Evolutionary conservation across 805 yeast species (phyloP).

Genomic region (Saccharomyces kudriavzevii): DNA sequence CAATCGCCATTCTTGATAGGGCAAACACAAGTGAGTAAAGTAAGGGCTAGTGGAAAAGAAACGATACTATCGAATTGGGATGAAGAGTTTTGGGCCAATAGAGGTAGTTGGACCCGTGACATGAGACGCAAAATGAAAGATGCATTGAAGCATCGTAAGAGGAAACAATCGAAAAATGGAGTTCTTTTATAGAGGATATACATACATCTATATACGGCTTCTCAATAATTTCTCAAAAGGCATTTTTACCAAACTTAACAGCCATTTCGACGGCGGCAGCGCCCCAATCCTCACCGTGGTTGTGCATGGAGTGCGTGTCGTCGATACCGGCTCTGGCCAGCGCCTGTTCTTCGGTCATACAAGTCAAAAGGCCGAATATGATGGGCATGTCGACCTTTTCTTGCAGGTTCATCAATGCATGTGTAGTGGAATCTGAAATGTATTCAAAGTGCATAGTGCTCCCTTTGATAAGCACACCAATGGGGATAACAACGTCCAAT

Average conservation of each 20-base stretch:
- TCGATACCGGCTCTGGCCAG: conserved; percentile 85
- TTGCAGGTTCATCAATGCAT: conserved; percentile 77
- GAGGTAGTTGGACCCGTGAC: conserved; percentile 73
- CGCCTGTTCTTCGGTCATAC: conserved; percentile 92
- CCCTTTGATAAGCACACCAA: conserved; percentile 93
- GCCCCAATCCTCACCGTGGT: conserved; percentile 98
- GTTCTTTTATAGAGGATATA: conserved; percentile 2
- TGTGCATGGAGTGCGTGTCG: conserved; percentile 56
- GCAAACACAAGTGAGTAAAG: conserved; percentile 68
- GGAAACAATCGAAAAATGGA: conserved; percentile 16
- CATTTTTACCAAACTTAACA: conserved; percentile 33
- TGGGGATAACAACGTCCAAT: conserved; percentile 83
- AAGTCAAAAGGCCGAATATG: conserved; percentile 88
- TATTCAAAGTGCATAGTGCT: conserved; percentile 97
- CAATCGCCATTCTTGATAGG: conserved; percentile 83
- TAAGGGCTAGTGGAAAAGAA: conserved; percentile 24
- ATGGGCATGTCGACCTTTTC: conserved; percentile 65
- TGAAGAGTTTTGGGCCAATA: conserved; percentile 69
- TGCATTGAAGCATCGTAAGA: conserved; percentile 50
- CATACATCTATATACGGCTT: not conserved
- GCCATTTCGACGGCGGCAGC: conserved; percentile 98
- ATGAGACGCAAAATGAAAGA: conserved; percentile 73
- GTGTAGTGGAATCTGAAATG: conserved; percentile 83
- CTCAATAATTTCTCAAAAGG: conserved; percentile 3
- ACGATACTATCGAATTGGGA: conserved; percentile 49